These are phyloP conservation scores for Suhomyces coccinellae DNA, from an alignment of 1,139 yeast genomes.

Conservation along the genomic window DNA sequence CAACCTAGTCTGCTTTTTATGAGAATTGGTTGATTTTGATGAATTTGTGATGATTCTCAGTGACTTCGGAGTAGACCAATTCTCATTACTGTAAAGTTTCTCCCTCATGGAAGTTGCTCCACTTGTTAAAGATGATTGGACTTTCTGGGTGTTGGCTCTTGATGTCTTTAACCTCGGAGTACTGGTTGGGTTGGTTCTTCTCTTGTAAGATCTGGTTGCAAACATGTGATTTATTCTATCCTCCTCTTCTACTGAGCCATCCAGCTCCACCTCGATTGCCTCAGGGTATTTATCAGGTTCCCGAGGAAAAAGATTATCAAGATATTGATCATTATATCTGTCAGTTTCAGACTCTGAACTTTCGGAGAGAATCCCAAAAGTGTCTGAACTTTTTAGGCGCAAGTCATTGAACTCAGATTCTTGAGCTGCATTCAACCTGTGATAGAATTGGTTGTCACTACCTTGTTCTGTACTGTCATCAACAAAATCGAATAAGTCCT, in stretches of 20 bases:
- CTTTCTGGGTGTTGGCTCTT: background rate
- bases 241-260: constrained; percentile 19
- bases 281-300: background rate
- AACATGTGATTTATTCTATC: constrained; percentile 25
- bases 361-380: constrained; percentile 15
- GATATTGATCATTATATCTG: background rate
- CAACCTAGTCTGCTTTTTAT: background rate
- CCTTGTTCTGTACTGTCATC: constrained; percentile 14
- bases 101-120: too few species aligned
- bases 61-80: background rate
- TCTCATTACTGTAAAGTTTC: background rate
- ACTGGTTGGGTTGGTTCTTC: background rate
- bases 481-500: constrained; percentile 13
- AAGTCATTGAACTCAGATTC: constrained; percentile 13
- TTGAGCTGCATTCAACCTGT: constrained; percentile 14
- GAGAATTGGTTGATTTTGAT: background rate
- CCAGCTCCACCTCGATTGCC: constrained; percentile 5
- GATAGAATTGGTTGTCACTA: constrained; percentile 10
- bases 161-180: background rate
- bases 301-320: constrained; percentile 4
- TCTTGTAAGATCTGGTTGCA: constrained; percentile 7
- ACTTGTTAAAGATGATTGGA: too few species aligned
- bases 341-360: constrained; percentile 12
- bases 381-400: constrained; percentile 7
- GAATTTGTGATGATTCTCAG: background rate